A percentile compares a stretch with the other conserved stretches of the same genome.
phyloP scores from a whole-genome alignment of 306 rosid genomes.

The Glycine tomentella region DNA sequence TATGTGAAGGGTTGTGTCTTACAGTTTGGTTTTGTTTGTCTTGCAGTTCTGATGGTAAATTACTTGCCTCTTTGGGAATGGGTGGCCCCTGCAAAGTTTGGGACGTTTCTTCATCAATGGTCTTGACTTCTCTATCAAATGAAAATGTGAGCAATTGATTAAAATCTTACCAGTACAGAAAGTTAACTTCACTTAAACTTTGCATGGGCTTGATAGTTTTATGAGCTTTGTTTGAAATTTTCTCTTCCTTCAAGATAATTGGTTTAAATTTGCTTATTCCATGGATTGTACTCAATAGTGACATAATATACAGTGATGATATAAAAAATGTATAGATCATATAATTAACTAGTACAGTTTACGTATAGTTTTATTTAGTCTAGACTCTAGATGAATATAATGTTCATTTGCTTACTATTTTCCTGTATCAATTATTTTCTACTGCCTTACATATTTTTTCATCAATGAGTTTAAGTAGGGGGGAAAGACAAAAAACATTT shows the following conservation, averaged over 20 bases:
- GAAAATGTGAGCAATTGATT: conserved; percentile 71
- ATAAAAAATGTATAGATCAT: conserved; percentile 25
- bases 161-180: conserved; percentile 25
- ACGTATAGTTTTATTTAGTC: too few relatives aligned
- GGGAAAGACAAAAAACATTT: too few relatives aligned
- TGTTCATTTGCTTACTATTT: too few relatives aligned
- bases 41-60: conserved; percentile 84
- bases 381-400: too few relatives aligned
- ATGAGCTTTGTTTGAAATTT: conserved; percentile 18
- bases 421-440: too few relatives aligned
- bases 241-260: conserved; percentile 21
- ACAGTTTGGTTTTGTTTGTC: conserved; percentile 47
- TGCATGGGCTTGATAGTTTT: conserved; percentile 37
- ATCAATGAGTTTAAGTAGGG: too few relatives aligned
- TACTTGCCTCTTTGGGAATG: conserved; percentile 81
- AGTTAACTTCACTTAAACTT: conserved; percentile 8
- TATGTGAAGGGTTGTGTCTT: conserved; percentile 45
- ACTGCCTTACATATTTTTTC: too few relatives aligned
- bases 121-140: conserved; percentile 62
- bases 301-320: background rate
- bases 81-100: conserved; percentile 91
- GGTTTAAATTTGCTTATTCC: conserved; percentile 14
- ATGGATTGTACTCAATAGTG: conserved; percentile 17
- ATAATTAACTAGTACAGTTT: background rate
- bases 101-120: conserved; percentile 73